Percentiles rank a stretch among this genome's conserved stretches.
phyloP scores from a whole-genome alignment of 2,329 filamentous ascomycete species.

The Trichoderma sp. region DNA sequence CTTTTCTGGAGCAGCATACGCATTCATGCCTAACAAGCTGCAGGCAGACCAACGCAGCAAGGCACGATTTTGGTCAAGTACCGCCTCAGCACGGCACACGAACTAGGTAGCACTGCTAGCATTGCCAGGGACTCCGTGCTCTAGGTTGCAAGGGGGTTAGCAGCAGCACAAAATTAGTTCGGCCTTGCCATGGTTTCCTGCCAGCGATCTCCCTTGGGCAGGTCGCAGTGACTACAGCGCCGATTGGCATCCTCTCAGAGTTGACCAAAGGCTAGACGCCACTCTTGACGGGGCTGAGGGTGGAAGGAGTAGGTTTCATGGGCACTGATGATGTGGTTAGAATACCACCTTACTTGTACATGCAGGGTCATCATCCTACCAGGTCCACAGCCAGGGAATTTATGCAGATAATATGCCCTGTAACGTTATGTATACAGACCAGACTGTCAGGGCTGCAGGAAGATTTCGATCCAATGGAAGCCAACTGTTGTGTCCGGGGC shows the following conservation, averaged over 20 bases:
- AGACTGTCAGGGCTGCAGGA: background rate
- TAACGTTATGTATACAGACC: background rate
- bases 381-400: background rate
- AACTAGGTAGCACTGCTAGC: background rate
- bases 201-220: background rate
- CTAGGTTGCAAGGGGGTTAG: background rate
- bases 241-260: background rate
- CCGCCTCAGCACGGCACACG: background rate
- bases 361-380: background rate
- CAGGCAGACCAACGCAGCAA: background rate
- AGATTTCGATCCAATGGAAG: background rate
- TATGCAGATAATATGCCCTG: slow-evolving; percentile 8
- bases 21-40: slow-evolving; percentile 19
- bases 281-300: background rate
- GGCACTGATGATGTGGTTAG: background rate
- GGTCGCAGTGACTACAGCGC: background rate
- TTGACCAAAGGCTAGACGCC: background rate
- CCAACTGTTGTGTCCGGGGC: background rate
- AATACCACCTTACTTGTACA: background rate
- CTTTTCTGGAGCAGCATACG: background rate
- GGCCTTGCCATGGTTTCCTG: background rate
- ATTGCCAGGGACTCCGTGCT: background rate
- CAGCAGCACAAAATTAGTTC: background rate
- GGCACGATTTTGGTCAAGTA: background rate
- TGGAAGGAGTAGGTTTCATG: background rate